Conservation (phyloP, 1,284 basidiomycete genomes). For the Takashimella koratensis region DNA sequence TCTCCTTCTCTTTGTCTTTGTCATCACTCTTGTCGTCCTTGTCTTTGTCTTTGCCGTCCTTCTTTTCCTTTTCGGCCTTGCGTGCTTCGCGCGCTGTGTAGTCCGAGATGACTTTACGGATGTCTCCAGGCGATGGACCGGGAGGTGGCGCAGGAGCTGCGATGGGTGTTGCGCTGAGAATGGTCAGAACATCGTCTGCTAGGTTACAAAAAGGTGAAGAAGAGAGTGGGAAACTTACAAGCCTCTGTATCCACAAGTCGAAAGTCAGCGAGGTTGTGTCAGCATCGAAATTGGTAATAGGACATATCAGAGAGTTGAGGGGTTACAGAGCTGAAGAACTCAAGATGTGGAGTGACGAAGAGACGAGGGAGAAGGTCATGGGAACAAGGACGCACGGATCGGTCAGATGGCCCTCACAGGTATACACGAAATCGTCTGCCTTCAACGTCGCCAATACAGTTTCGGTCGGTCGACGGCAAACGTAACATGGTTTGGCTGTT, state of each 20-base stretch:
- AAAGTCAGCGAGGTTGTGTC: background rate
- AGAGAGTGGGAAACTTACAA: constrained; percentile 15
- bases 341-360: too few species aligned
- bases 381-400: constrained; percentile 48
- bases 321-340: too few species aligned
- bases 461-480: constrained; percentile 41
- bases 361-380: too few species aligned
- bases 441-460: constrained; percentile 46
- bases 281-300: background rate
- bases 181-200: background rate
- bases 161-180: constrained; percentile 38
- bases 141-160: constrained; percentile 21
- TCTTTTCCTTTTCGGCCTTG: constrained; percentile 17
- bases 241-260: constrained; percentile 10
- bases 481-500: constrained; percentile 43
- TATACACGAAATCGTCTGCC: constrained; percentile 47
- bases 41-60: constrained; percentile 18
- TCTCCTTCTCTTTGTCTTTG: constrained; percentile 6
- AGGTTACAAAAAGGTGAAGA: background rate
- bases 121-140: constrained; percentile 43
- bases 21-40: constrained; percentile 17
- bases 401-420: constrained; percentile 43
- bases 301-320: too few species aligned
- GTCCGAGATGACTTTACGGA: constrained; percentile 46
- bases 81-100: constrained; percentile 38